Percentiles rank a stretch among this genome's conserved stretches.
Evolutionary conservation across 2,329 filamentous ascomycete genomes (phyloP).

Genomic region (Fusarium pseudonygamai): DNA sequence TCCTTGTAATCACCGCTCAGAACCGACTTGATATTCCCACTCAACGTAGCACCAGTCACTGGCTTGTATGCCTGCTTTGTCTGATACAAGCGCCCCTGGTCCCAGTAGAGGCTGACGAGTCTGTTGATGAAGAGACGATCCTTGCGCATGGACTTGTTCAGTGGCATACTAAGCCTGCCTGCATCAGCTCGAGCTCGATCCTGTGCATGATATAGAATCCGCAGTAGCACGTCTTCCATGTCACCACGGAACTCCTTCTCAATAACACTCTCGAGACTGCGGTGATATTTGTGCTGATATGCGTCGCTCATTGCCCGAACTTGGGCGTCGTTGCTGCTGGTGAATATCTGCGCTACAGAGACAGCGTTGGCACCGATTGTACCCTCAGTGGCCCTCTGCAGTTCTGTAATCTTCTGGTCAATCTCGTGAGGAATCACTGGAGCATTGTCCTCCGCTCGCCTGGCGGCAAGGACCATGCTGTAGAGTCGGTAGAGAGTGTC

Average conservation of each 20-base stretch:
- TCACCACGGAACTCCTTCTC: constrained; percentile 49
- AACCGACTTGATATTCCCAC: constrained; percentile 39
- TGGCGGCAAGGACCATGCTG: constrained; percentile 46
- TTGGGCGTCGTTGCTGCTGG: constrained; percentile 45
- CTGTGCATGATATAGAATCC: constrained; percentile 41
- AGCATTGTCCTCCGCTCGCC: constrained; percentile 42
- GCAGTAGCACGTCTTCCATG: constrained; percentile 47
- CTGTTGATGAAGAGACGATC: constrained; percentile 47
- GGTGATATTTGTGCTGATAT: constrained; percentile 48
- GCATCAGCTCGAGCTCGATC: constrained; percentile 42
- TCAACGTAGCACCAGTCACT: constrained; percentile 63
- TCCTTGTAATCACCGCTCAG: constrained; percentile 45
- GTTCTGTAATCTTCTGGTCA: constrained; percentile 46
- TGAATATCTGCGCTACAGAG: constrained; percentile 47
- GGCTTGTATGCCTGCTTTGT: constrained; percentile 67
- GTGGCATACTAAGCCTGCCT: constrained; percentile 33
- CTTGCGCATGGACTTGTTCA: constrained; percentile 45
- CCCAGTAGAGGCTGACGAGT: constrained; percentile 46
- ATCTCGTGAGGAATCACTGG: constrained; percentile 43
- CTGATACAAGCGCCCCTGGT: constrained; percentile 40
- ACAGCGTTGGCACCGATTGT: constrained; percentile 44
- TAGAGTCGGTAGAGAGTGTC: constrained; percentile 46
- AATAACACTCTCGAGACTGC: constrained; percentile 46
- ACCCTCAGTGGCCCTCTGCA: constrained; percentile 48
- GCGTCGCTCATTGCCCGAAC: constrained; percentile 44